Percentiles rank a stretch among this genome's conserved stretches.
Evolutionary conservation across 345 rosid genomes (phyloP).

Genomic region (Xanthoceras sorbifolium): DNA sequence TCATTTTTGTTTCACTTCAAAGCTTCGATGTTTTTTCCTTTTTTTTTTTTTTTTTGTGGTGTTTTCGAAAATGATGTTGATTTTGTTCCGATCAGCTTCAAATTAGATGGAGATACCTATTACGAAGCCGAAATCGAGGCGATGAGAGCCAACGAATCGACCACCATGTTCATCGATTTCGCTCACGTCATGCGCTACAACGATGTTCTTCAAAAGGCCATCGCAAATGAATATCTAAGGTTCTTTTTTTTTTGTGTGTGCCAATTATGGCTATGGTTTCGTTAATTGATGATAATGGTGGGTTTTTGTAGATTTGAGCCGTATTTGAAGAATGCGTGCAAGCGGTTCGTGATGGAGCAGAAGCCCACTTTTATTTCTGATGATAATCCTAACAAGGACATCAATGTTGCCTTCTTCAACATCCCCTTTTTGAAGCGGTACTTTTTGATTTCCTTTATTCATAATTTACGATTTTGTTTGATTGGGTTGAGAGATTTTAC

Average conservation of each 20-base stretch:
- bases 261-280: background rate
- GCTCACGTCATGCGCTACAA: conserved; percentile 80
- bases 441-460: background rate
- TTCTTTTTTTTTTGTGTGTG: conserved; percentile 19
- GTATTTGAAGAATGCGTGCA: conserved; percentile 85
- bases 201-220: conserved; percentile 79
- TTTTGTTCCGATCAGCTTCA: conserved; percentile 47
- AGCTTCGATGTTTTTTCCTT: background rate
- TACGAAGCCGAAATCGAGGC: conserved; percentile 77
- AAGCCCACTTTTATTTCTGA: conserved; percentile 68
- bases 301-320: conserved; percentile 63
- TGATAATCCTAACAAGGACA: conserved; percentile 83
- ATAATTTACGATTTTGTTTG: background rate
- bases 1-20: background rate
- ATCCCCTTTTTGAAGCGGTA: conserved; percentile 81
- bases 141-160: conserved; percentile 69
- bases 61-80: background rate
- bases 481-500: background rate
- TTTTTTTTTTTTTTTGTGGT: background rate
- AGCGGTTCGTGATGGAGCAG: conserved; percentile 80
- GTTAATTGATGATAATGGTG: background rate
- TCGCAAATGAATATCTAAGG: conserved; percentile 85
- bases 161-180: conserved; percentile 87
- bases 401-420: conserved; percentile 81
- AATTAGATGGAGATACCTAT: conserved; percentile 51